Conservation (phyloP, 768 basidiomycete species). For the Suillus cothurnatus region DNA sequence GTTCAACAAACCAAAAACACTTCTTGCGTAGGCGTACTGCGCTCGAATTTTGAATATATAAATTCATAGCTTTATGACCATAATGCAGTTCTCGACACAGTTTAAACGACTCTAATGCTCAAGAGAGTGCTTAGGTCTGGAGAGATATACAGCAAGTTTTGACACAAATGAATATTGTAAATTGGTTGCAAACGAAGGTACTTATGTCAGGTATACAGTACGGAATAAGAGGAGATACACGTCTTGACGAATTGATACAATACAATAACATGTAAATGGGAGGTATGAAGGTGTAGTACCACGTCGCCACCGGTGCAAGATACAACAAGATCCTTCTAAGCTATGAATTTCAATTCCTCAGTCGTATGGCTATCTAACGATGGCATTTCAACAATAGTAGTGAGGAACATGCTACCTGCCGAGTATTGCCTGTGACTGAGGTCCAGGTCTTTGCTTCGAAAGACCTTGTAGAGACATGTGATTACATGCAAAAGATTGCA, state of each 20-base stretch:
- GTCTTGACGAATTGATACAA: not conserved
- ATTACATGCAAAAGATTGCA: slow-evolving; percentile 22
- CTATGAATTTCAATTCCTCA: not conserved
- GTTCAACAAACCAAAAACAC: not conserved
- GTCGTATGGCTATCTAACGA: not conserved
- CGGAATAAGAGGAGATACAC: not conserved
- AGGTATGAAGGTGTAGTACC: not conserved
- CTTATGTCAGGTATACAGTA: slow-evolving; percentile 1
- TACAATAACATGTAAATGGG: not conserved
- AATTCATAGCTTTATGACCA: not conserved
- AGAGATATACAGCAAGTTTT: not conserved
- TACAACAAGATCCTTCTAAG: not conserved
- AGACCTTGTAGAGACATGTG: slow-evolving; percentile 14
- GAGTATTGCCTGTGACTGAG: not conserved
- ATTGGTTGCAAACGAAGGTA: not conserved
- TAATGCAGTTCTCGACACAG: not conserved
- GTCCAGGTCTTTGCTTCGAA: slow-evolving; percentile 12
- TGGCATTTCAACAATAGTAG: slow-evolving; percentile 11
- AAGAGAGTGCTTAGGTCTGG: too few relatives aligned
- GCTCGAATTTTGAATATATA: not conserved
- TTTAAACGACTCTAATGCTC: not conserved
- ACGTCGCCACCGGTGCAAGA: not conserved
- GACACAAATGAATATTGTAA: not conserved
- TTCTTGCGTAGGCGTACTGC: not conserved
- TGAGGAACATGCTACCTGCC: slow-evolving; percentile 7